Conservation (phyloP, 164 flowering plant species). For the Macadamia integrifolia region DNA sequence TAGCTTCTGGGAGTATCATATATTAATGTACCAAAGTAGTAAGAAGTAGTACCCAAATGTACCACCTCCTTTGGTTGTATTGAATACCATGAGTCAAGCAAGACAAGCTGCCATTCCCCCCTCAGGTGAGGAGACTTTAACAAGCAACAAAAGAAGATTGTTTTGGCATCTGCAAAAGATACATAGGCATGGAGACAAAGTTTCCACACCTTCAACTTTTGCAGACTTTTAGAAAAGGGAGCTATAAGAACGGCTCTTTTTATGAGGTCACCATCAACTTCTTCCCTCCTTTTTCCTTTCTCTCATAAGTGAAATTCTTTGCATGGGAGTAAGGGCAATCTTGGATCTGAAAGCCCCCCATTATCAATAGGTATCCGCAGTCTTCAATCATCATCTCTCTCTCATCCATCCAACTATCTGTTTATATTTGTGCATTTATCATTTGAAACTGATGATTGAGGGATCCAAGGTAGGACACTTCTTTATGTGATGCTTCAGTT, state of each 20-base stretch:
- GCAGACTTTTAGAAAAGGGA: slow-evolving; percentile 58
- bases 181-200: slow-evolving; percentile 62
- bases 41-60: neutral
- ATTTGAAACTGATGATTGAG: slow-evolving; percentile 38
- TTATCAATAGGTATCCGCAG: slow-evolving; percentile 4
- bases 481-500: slow-evolving; percentile 24
- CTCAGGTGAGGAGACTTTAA: slow-evolving; percentile 1
- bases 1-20: no score
- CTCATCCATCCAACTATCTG: neutral
- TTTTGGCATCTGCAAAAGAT: slow-evolving; percentile 38
- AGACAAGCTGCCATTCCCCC: slow-evolving; percentile 18
- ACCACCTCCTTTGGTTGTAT: neutral
- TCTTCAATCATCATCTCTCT: neutral
- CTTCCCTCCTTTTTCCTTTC: slow-evolving; percentile 8
- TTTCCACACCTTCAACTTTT: slow-evolving; percentile 64
- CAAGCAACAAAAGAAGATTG: slow-evolving; percentile 9
- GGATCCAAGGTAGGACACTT: slow-evolving; percentile 37
- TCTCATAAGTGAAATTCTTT: slow-evolving; percentile 16
- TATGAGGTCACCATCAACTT: slow-evolving; percentile 27
- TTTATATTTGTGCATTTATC: slow-evolving; percentile 7
- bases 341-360: slow-evolving; percentile 31
- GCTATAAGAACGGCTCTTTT: slow-evolving; percentile 32
- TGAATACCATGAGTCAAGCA: slow-evolving; percentile 11
- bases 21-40: no score
- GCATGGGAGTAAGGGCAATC: slow-evolving; percentile 64